These are phyloP conservation scores for Serpula lacrymans DNA, from an alignment of 768 basidiomycete species.

Conservation along the genomic window DNA sequence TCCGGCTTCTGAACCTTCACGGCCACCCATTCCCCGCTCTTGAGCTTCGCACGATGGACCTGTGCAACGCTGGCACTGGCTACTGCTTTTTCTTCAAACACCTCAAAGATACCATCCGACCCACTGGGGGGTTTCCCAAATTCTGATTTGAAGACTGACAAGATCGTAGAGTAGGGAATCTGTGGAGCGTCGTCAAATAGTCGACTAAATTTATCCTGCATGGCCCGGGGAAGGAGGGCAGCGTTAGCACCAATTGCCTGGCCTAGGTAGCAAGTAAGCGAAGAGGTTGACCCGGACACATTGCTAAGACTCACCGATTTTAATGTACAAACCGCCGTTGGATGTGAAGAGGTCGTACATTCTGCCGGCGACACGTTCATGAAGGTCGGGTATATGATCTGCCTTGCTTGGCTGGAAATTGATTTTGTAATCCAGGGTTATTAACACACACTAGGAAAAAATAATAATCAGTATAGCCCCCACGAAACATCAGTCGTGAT, in stretches of 20 bases:
- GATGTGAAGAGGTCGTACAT: constrained; percentile 72
- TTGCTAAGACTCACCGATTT: constrained; percentile 53
- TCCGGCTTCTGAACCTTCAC: constrained; percentile 94
- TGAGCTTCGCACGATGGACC: constrained; percentile 76
- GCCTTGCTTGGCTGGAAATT: constrained; percentile 77
- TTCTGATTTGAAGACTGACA: constrained; percentile 63
- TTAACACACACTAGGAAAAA: constrained; percentile 54
- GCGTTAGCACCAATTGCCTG: constrained; percentile 86
- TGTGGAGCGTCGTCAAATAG: constrained; percentile 90
- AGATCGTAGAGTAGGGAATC: constrained; percentile 68
- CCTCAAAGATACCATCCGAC: constrained; percentile 71
- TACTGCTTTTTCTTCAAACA: constrained; percentile 72
- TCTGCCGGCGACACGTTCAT: constrained; percentile 79
- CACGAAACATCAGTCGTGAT: too few species aligned
- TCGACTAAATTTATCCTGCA: constrained; percentile 76
- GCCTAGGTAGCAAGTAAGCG: constrained; percentile 30
- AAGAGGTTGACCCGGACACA: constrained; percentile 7
- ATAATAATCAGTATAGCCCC: not conserved
- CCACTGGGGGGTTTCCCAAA: constrained; percentile 64
- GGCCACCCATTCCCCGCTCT: constrained; percentile 66
- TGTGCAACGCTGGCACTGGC: constrained; percentile 93
- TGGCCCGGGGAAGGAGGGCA: constrained; percentile 76
- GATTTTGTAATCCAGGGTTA: constrained; percentile 81
- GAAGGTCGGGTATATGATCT: constrained; percentile 73
- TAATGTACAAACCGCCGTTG: constrained; percentile 86